Evolutionary conservation across 2,329 filamentous ascomycete genomes (phyloP), one percentile per base, ranked within the genome.

Genomic region (Fusarium agapanthi): DNA sequence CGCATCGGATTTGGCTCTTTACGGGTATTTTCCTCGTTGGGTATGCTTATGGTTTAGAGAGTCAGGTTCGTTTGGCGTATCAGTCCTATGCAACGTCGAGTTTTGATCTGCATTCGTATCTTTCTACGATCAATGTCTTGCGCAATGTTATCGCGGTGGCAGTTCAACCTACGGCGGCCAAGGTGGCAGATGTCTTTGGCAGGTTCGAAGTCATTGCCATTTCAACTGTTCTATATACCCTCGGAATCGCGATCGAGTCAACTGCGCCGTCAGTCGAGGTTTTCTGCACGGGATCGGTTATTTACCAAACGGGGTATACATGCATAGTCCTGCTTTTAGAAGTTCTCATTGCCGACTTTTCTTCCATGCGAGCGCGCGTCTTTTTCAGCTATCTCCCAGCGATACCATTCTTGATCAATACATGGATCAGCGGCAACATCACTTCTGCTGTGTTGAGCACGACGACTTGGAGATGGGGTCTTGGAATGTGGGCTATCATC

Each of bases 401-500:
- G 1, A 77, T 86, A 7, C 89, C 89, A 0, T 90, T 89, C 74
- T 76, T 91, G 48, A 83, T 89, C 78, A 91, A 91, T 75, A 89
- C 89, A 1, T 92, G 89, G 89, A 84, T 91, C 20, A 88, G 87
- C 67, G 90, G 89, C 26, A 86, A 88, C 68, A 80, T 92, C 55
- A 85, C 87, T 0, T 76, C 79, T 1, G 83, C 86, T 0, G 87
- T 91, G 2, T 75, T 91, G 26, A 73, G 63, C 1, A 77, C 76
- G 5, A 87, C 87, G 0, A 85, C 82, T 4, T 92, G 90, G 90
- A 80, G 85, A 65, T 91, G 89, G 88, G 90, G 89, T 20, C 84
- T 90, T 30, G 89, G 89, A 70, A 91, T 91, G 88, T 91, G 88
- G 84, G 84, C 84, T 51, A 86, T 91, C 69, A 88, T 91, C 55